phyloP scores from a whole-genome alignment of 2,329 filamentous ascomycete genomes.

The Claviceps paspali region DNA sequence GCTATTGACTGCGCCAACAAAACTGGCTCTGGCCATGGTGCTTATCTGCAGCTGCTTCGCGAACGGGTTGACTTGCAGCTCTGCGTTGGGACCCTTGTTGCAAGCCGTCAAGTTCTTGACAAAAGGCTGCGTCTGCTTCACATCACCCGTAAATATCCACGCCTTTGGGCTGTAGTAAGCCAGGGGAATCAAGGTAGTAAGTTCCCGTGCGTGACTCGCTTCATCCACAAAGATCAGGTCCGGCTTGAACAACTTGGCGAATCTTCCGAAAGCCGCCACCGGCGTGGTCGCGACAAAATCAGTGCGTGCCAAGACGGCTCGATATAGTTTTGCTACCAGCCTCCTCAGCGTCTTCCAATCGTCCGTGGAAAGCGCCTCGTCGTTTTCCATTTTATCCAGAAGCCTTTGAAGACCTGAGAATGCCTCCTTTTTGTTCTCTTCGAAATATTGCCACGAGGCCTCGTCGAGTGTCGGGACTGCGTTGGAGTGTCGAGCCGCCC shows the following conservation, averaged over 20 bases:
- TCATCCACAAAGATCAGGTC: constrained; percentile 81
- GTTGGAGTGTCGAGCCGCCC: constrained; percentile 6
- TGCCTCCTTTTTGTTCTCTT: constrained; percentile 14
- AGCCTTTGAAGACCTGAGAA: constrained; percentile 22
- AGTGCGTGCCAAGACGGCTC: constrained; percentile 19
- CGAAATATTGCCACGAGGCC: constrained; percentile 25
- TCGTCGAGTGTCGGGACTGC: constrained; percentile 27
- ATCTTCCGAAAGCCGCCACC: constrained; percentile 23
- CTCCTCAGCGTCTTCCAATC: constrained; percentile 17
- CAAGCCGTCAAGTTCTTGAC: constrained; percentile 17
- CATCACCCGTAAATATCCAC: constrained; percentile 31
- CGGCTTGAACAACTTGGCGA: constrained; percentile 48
- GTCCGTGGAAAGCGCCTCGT: constrained; percentile 11
- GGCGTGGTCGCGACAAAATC: constrained; percentile 33
- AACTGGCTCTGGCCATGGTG: constrained; percentile 23
- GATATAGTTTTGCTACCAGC: constrained; percentile 22
- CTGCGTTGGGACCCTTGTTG: constrained; percentile 8
- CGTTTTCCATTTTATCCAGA: constrained; percentile 18
- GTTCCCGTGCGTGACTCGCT: constrained; percentile 29
- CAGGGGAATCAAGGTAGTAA: constrained; percentile 29
- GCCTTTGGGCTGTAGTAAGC: constrained; percentile 25
- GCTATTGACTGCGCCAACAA: constrained; percentile 16
- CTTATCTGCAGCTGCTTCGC: constrained; percentile 19
- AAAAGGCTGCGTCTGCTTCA: constrained; percentile 28
- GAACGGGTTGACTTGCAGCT: constrained; percentile 16